Conservation (phyloP, 2,329 filamentous ascomycete genomes). For the Diaporthe sp. region DNA sequence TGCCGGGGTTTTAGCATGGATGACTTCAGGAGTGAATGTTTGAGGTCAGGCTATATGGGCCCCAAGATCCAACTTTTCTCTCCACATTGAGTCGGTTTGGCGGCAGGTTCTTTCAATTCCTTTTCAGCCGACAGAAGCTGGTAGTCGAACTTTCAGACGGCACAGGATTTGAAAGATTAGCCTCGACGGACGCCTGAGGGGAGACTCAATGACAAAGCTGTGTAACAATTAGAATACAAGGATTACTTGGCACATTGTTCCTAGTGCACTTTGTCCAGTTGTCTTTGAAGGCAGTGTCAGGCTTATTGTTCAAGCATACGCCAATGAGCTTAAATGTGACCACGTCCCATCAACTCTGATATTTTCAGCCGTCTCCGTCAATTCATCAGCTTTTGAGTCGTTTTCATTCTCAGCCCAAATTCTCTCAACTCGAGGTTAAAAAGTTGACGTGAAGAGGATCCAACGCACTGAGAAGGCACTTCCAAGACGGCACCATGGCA, state of each 20-base stretch:
- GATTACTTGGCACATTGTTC: background rate
- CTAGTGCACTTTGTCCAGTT: background rate
- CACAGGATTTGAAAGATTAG: background rate
- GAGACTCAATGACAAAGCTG: background rate
- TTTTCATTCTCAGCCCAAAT: background rate
- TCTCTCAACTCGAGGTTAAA: background rate
- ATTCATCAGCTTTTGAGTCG: background rate
- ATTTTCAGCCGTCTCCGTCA: background rate
- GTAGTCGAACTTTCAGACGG: background rate
- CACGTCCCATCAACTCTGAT: background rate
- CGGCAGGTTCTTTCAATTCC: too few species aligned
- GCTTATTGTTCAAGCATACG: rapidly evolving
- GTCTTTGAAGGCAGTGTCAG: background rate
- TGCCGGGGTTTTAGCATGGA: too few species aligned
- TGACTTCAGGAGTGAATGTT: too few species aligned
- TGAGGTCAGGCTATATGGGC: too few species aligned
- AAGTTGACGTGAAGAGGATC: too few species aligned
- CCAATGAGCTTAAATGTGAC: background rate
- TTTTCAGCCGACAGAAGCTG: too few species aligned
- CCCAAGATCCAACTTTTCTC: too few species aligned
- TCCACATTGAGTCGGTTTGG: too few species aligned
- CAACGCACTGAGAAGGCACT: background rate
- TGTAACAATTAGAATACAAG: background rate
- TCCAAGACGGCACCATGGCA: background rate
- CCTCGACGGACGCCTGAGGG: background rate